Evolutionary conservation across 2,329 filamentous ascomycete genomes (phyloP), one percentile per base, ranked within the genome.

Genomic region (Fusarium euwallaceae): DNA sequence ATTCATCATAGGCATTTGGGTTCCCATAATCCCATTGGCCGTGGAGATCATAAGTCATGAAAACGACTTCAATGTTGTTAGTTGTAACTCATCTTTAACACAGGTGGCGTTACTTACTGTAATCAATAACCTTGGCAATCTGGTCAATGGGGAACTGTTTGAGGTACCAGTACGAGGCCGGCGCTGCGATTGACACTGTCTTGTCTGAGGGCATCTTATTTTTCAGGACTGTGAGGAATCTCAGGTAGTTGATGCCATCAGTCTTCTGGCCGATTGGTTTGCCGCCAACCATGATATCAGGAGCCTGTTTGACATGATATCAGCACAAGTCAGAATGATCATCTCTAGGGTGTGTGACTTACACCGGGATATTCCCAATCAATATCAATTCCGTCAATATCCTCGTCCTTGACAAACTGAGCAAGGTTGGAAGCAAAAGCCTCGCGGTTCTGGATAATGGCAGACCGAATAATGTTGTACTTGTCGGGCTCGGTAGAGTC

Each of bases 361-460:
- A 76, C 74, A 6, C 76, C 79, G 8, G 80, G 80, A 32, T 84
- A 85, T 58, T 85, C 83, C 85, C 85, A 87, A 69, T 85, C 83
- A 37, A 84, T 74, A 53, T 85, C 83, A 11, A 85, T 68, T 0
- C 84, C 84, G 56, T 85, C 83, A 0, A 86, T 64, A 1, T 68
- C 67, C 22, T 83, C 43, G 16, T 86, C 39, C 32, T 82, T 59
- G 43, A 85, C 24, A 75, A 87, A 83, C 48, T 83, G 61, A 65
- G 79, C 77, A 41, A 83, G 59, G 68, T 83, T 82, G 32, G 76
- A 68, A n/a, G 80, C 74, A 66, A 87, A 79, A 4, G 12, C 77
- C 12, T 75, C 65, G 0, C 83, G 78, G 60, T 87, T 86, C 1
- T 63, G 20, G 1, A 78, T 71, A 7, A 76, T 76, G 8, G 72